A percentile compares a stretch with the other conserved stretches of the same genome.
These are phyloP conservation scores for Diversispora epigaea DNA, from an alignment of 192 early-diverging fungal species.

Conservation along the genomic window DNA sequence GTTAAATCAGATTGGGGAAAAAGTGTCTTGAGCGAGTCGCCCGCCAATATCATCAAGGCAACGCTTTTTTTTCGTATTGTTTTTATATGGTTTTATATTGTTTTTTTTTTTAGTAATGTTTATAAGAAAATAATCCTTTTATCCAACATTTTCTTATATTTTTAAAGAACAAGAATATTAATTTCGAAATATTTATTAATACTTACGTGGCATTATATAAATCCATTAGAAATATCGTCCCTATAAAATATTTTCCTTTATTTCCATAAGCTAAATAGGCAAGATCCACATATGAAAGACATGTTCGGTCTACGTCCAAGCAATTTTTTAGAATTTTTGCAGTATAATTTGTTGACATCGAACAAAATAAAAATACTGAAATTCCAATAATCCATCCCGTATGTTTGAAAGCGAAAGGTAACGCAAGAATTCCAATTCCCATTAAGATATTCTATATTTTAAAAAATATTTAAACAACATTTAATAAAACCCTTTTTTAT, in stretches of 20 bases:
- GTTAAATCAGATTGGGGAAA: constrained; percentile 35
- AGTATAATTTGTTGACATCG: constrained; percentile 48
- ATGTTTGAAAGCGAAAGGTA: constrained; percentile 59
- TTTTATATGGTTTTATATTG: not conserved
- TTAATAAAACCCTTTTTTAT: not conserved
- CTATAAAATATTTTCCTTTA: not conserved
- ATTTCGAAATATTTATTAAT: not conserved
- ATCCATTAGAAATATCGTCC: constrained; percentile 8
- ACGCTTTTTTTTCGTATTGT: constrained; percentile 33
- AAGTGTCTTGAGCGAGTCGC: constrained; percentile 41
- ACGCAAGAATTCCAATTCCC: constrained; percentile 62
- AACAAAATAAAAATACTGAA: constrained; percentile 47
- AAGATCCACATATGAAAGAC: constrained; percentile 43
- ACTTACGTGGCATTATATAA: constrained; percentile 13
- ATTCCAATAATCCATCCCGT: constrained; percentile 62
- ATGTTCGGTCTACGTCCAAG: constrained; percentile 28
- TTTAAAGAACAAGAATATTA: not conserved
- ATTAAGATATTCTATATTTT: constrained; percentile 52
- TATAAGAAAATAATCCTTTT: too few relatives aligned
- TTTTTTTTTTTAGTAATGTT: too few relatives aligned
- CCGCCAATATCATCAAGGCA: constrained; percentile 40
- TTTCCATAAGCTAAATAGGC: constrained; percentile 27
- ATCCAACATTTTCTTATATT: not conserved
- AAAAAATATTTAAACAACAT: not conserved
- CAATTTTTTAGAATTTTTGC: constrained; percentile 62